Conservation (phyloP, 2,329 filamentous ascomycete genomes). For the Xylariaceae sp. region DNA sequence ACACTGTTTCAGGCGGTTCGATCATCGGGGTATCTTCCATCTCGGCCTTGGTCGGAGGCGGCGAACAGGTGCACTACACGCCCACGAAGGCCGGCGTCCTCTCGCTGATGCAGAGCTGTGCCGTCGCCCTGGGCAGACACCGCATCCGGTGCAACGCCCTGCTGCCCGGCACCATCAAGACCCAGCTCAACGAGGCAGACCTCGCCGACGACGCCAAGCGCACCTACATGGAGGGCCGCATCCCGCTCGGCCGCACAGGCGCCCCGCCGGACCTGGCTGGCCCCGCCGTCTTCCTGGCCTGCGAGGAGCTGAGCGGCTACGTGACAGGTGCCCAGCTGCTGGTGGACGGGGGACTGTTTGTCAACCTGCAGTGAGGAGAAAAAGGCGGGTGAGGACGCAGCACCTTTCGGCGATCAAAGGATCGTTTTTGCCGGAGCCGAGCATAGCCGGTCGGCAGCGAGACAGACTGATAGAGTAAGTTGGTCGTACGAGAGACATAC, state of each 20-base stretch:
- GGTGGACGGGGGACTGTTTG: conserved; percentile 85
- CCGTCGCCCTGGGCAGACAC: conserved; percentile 72
- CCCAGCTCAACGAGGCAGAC: conserved; percentile 81
- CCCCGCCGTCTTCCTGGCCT: conserved; percentile 80
- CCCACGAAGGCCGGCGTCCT: conserved; percentile 82
- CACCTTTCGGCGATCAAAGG: neutral
- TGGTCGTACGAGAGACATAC: no score
- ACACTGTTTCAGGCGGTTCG: no score
- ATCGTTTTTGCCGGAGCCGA: no score
- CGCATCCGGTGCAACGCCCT: conserved; percentile 79
- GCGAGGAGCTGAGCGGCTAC: conserved; percentile 72
- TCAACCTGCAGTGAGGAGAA: conserved; percentile 68
- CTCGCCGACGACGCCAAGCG: conserved; percentile 68
- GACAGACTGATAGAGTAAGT: no score
- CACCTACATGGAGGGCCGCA: conserved; percentile 74
- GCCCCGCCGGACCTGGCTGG: conserved; percentile 71
- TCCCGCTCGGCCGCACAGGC: conserved; percentile 73
- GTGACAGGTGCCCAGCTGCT: conserved; percentile 79
- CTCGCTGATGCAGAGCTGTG: conserved; percentile 78
- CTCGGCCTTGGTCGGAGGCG: conserved; percentile 72
- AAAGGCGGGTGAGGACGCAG: neutral
- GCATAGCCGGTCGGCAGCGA: no score
- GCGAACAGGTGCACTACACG: conserved; percentile 78
- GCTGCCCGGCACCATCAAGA: conserved; percentile 77
- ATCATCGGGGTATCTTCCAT: conserved; percentile 77